These are phyloP conservation scores for Brassica hybrid DNA, from an alignment of 441 rosid species.

Conservation along the genomic window DNA sequence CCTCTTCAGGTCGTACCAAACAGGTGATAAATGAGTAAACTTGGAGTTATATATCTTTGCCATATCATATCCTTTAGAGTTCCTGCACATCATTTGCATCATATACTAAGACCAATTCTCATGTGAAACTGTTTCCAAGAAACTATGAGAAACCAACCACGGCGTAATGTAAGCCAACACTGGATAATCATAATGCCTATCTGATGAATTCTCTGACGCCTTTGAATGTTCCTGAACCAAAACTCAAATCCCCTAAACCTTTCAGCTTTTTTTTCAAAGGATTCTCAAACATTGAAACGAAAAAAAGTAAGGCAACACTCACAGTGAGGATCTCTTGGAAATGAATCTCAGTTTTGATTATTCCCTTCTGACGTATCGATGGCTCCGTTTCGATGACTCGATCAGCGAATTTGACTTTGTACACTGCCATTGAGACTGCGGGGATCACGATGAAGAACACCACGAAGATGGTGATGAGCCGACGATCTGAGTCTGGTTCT, in stretches of 20 bases:
- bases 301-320: slow-evolving; percentile 47
- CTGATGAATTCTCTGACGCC: slow-evolving; percentile 58
- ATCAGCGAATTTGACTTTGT: slow-evolving; percentile 57
- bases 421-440: slow-evolving; percentile 59
- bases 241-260: slow-evolving; percentile 5
- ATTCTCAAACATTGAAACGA: slow-evolving; percentile 3
- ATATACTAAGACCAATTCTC: slow-evolving; percentile 5
- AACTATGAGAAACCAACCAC: slow-evolving; percentile 56
- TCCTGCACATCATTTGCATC: slow-evolving; percentile 59
- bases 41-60: slow-evolving; percentile 83
- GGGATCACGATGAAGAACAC: slow-evolving; percentile 75
- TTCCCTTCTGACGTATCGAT: slow-evolving; percentile 47
- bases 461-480: slow-evolving; percentile 58
- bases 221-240: slow-evolving; percentile 68
- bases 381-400: slow-evolving; percentile 34
- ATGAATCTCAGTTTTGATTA: slow-evolving; percentile 57
- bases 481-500: slow-evolving; percentile 63
- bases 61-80: slow-evolving; percentile 84
- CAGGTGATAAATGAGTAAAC: slow-evolving; percentile 88
- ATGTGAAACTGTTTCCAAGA: slow-evolving; percentile 11
- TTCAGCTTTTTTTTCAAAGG: too few relatives aligned
- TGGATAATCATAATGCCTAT: slow-evolving; percentile 64
- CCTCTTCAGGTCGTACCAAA: slow-evolving; percentile 97
- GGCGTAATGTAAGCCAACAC: slow-evolving; percentile 85
- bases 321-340: slow-evolving; percentile 77